A percentile compares a stretch with the other conserved stretches of the same genome.
These are phyloP conservation scores for Silene coronaria DNA, from an alignment of 179 eudicot genomes.

Conservation along the genomic window DNA sequence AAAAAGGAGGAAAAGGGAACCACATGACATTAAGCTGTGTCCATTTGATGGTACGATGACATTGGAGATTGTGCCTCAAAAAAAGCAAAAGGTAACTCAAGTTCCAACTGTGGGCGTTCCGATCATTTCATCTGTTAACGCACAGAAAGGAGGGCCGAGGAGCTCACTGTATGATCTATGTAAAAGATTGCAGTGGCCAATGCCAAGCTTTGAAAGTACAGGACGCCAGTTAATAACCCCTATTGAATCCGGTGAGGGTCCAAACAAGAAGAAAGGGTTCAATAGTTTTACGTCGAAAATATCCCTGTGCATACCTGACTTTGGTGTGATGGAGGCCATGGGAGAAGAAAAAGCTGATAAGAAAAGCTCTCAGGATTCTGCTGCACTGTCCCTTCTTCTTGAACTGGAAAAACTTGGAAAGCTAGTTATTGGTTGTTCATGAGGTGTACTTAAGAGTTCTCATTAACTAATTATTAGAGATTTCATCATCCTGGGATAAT, in stretches of 20 bases:
- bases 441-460: background rate
- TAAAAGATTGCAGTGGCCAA: constrained; percentile 77
- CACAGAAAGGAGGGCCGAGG: constrained; percentile 78
- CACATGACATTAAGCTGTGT: background rate
- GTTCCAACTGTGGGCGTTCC: constrained; percentile 21
- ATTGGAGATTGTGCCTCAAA: constrained; percentile 20
- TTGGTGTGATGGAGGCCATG: constrained; percentile 42
- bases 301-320: constrained; percentile 57
- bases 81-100: constrained; percentile 34
- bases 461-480: background rate
- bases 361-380: constrained; percentile 77
- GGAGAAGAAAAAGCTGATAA: constrained; percentile 73
- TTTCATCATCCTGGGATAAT: background rate
- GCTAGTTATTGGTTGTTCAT: constrained; percentile 38
- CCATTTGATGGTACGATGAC: background rate
- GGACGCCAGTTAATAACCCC: constrained; percentile 62
- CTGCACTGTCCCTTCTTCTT: constrained; percentile 55
- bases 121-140: constrained; percentile 48
- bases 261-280: constrained; percentile 42
- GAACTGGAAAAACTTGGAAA: constrained; percentile 49
- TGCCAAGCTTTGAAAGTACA: constrained; percentile 50
- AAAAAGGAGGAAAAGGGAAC: constrained; percentile 42
- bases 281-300: constrained; percentile 56
- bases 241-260: constrained; percentile 48
- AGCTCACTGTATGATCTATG: constrained; percentile 54